These are phyloP conservation scores for Fusarium verrucosum DNA, from an alignment of 2,329 filamentous ascomycete genomes.

Conservation along the genomic window DNA sequence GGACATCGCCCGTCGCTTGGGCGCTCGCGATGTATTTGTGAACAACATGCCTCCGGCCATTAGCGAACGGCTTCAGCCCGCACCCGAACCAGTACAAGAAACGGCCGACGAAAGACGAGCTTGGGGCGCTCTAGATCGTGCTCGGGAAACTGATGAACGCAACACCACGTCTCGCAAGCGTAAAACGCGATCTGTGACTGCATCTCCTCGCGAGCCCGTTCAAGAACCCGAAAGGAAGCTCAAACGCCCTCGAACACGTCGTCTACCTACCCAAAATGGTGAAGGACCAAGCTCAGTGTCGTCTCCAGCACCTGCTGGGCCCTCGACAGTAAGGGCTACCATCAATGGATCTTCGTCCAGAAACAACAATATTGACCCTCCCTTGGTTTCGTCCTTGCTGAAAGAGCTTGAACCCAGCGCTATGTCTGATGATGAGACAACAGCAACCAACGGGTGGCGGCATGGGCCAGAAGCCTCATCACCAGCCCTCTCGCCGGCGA, in stretches of 20 bases:
- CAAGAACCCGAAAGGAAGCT: constrained; percentile 82
- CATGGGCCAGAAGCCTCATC: constrained; percentile 58
- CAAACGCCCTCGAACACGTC: constrained; percentile 85
- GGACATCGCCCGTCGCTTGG: constrained; percentile 81
- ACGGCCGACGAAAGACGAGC: constrained; percentile 82
- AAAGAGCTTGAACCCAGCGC: constrained; percentile 82
- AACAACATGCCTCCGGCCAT: constrained; percentile 66
- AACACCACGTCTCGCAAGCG: constrained; percentile 72
- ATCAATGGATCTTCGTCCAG: constrained; percentile 37
- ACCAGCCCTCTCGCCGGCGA: constrained; percentile 71
- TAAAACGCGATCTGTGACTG: constrained; percentile 74
- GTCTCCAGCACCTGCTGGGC: constrained; percentile 46
- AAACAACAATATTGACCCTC: constrained; percentile 65
- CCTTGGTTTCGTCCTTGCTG: constrained; percentile 85
- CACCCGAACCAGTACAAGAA: constrained; percentile 68
- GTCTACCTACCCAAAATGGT: constrained; percentile 61
- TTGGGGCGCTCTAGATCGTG: constrained; percentile 91
- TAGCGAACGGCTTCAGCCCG: constrained; percentile 68
- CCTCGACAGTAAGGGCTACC: constrained; percentile 40
- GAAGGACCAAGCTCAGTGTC: constrained; percentile 58
- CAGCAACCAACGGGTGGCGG: constrained; percentile 45
- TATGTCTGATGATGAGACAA: constrained; percentile 64
- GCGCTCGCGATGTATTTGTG: constrained; percentile 76
- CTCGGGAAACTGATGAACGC: constrained; percentile 72
- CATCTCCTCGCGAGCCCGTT: constrained; percentile 73